A percentile compares a stretch with the other conserved stretches of the same genome.
phyloP scores from a whole-genome alignment of 257 asterid species.

The Verbascum thapsus region DNA sequence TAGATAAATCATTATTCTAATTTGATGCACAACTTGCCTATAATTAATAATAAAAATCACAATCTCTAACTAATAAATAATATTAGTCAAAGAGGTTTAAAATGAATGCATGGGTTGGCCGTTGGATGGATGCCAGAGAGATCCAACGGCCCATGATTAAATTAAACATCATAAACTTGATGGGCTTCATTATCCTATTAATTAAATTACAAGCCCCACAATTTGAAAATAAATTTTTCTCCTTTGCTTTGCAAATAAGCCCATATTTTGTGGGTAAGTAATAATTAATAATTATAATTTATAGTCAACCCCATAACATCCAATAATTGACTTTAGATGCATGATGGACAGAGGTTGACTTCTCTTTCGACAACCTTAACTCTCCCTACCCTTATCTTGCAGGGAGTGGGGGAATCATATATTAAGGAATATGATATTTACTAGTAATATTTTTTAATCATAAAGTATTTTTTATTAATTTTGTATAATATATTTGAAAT shows the following conservation, averaged over 20 bases:
- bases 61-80: neutral
- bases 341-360: conserved; percentile 25
- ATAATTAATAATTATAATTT: too few species aligned
- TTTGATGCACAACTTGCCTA: neutral
- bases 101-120: too few species aligned
- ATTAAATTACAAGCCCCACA: too few species aligned
- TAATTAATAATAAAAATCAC: neutral
- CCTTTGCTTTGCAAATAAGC: neutral
- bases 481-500: too few species aligned
- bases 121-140: neutral
- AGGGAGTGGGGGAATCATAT: neutral
- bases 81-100: neutral
- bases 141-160: conserved; percentile 5
- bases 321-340: conserved; percentile 26
- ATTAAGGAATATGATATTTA: too few species aligned
- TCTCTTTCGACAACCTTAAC: neutral
- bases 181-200: too few species aligned
- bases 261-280: conserved; percentile 13
- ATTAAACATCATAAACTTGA: too few species aligned
- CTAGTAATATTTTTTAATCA: too few species aligned
- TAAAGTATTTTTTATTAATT: too few species aligned
- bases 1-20: too few species aligned
- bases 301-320: neutral
- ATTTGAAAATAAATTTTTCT: too few species aligned
- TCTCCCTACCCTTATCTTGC: neutral